Evolutionary conservation across 306 rosid species (phyloP), one percentile per base, ranked within the genome.

Genomic region (Cicer yamashitae): DNA sequence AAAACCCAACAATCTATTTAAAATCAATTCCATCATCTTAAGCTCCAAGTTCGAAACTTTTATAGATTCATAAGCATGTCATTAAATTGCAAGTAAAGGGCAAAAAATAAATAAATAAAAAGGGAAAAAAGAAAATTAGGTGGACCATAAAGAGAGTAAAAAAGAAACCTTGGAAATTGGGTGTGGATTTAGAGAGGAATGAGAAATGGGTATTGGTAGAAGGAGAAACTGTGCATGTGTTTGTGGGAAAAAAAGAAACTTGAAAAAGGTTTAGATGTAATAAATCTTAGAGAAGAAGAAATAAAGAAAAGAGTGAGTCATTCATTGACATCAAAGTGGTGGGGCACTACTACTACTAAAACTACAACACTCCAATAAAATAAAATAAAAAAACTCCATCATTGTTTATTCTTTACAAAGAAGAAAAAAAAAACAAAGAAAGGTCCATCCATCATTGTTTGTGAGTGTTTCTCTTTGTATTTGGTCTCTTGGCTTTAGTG

Each of bases 201-300:
- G 69, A 66, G 67, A 80, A 82, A 81, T 61, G 86, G 68, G 67
- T 30, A 18, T 45, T 22, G 56, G 65, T n/a, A 76, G 50, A 10
- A 59, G 37, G 10, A 13, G n/a, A 70, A 40, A 48, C 30, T 52
- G 74, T 81, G 79, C 80, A 79, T 79, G 81, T 81, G 60, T 68
- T 44, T 67, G 37, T 67, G 71, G 37, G 34, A 39, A 40, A 71
- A 80, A 67, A 67, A 37, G 79, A 80, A 74, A 51, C 30, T 71
- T 17, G 72, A 60, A 30, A 60, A 34, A 13, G 44, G 44, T 40
- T 4, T 47, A 64, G 41, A 69, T 41, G 73, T 8, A 77, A 25
- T 25, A 25, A 25, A 67, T 44, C 77, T 44, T 47, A n/a, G 17
- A 41, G 18, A 71, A 70, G 20, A 59, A 50, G 37, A 43, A 13